These are phyloP conservation scores for Tylopilus vinaceipallidus DNA, from an alignment of 768 basidiomycete genomes.

Conservation along the genomic window DNA sequence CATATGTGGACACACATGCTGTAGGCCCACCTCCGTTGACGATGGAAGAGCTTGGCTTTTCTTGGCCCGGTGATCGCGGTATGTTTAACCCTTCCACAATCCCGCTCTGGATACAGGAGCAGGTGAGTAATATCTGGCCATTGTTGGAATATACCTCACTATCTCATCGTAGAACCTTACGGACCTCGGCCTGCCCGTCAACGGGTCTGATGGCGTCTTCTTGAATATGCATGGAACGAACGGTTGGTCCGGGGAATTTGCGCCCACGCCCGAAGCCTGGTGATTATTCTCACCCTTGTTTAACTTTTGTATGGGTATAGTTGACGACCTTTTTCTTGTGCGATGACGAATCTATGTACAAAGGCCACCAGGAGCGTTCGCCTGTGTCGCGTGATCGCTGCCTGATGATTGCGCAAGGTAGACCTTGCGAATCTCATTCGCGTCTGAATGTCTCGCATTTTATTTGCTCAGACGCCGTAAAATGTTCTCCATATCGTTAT, in stretches of 20 bases:
- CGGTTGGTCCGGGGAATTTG: constrained; percentile 77
- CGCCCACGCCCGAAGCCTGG: constrained; percentile 82
- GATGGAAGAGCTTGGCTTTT: constrained; percentile 82
- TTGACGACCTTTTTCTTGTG: constrained; percentile 24
- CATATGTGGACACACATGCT: constrained; percentile 52
- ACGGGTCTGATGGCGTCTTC: constrained; percentile 91
- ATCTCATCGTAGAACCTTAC: constrained; percentile 62
- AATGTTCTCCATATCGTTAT: not conserved
- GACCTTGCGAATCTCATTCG: not conserved
- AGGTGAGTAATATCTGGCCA: constrained; percentile 47
- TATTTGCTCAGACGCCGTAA: not conserved
- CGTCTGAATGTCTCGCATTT: not conserved
- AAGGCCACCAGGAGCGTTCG: constrained; percentile 16
- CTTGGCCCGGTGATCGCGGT: constrained; percentile 62
- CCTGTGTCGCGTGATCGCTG: constrained; percentile 20
- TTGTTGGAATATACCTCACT: not conserved
- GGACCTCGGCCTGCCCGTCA: constrained; percentile 88
- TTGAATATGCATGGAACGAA: constrained; percentile 66
- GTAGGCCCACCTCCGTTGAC: constrained; percentile 63
- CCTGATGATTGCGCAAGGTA: not conserved
- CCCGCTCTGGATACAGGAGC: constrained; percentile 91
- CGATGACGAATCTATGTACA: constrained; percentile 15
- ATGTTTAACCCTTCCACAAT: constrained; percentile 78
- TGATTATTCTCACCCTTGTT: constrained; percentile 37
- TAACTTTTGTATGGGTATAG: constrained; percentile 18